These are phyloP conservation scores for Candida ovalis DNA, from an alignment of 805 yeast species.

Conservation along the genomic window DNA sequence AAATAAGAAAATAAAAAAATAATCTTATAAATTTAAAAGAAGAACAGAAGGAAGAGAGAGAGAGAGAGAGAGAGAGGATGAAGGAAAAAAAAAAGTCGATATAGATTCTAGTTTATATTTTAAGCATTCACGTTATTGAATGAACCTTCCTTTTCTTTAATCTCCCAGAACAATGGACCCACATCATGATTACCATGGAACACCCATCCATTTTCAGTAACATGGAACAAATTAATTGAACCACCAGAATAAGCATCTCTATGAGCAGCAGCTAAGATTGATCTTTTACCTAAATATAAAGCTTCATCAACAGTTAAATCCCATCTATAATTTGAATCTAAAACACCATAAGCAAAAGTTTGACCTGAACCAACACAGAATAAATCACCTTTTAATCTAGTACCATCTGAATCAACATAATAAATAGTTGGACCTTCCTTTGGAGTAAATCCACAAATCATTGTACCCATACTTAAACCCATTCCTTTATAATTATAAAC, in stretches of 20 bases:
- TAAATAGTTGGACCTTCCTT: conserved; percentile 94
- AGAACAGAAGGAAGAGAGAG: background rate
- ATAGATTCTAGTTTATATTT: conserved; percentile 40
- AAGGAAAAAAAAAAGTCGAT: too few relatives aligned
- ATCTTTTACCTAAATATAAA: conserved; percentile 87
- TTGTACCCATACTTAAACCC: conserved; percentile 99
- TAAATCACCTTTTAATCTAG: conserved; percentile 88
- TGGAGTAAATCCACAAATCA: conserved; percentile 96
- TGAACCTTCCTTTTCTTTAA: conserved; percentile 82
- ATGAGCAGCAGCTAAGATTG: conserved; percentile 95
- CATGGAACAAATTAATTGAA: conserved; percentile 87
- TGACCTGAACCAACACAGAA: conserved; percentile 99
- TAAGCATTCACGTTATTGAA: conserved; percentile 74
- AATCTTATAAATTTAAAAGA: background rate
- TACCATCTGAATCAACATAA: conserved; percentile 96
- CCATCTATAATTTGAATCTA: conserved; percentile 90
- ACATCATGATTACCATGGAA: conserved; percentile 95
- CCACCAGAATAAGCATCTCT: conserved; percentile 99
- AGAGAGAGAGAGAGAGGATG: too few relatives aligned
- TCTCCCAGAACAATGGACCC: conserved; percentile 86
- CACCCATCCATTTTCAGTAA: conserved; percentile 90
- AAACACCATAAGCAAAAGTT: conserved; percentile 97
- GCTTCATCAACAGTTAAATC: conserved; percentile 93
- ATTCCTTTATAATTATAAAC: conserved; percentile 94
- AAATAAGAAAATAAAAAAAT: background rate